Evolutionary conservation across 139 green algal genomes (phyloP).

Genomic region (Prasinococcaceae sp.): DNA sequence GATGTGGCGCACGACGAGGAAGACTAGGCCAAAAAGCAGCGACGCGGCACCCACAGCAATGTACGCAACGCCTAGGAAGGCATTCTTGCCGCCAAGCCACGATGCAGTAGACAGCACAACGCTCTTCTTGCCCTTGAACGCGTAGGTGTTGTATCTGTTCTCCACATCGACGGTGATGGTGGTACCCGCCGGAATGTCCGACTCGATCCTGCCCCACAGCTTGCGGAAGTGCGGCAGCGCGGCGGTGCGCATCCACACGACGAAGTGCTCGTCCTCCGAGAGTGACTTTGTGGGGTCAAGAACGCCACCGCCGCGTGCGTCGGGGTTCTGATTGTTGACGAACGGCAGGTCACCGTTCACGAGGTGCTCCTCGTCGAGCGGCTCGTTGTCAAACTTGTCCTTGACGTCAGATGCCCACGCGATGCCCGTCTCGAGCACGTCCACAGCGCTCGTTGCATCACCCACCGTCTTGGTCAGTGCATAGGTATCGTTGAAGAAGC

Average conservation of each 20-base stretch:
- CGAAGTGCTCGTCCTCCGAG: constrained; percentile 67
- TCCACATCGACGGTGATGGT: constrained; percentile 31
- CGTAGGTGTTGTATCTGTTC: constrained; percentile 70
- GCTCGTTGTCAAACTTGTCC: constrained; percentile 44
- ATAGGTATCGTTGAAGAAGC: constrained; percentile 79
- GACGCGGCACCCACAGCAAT: constrained; percentile 32
- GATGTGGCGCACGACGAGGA: constrained; percentile 18
- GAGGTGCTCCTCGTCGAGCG: no score
- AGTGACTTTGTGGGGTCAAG: constrained; percentile 33
- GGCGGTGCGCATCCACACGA: constrained; percentile 86
- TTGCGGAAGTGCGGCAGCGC: constrained; percentile 47
- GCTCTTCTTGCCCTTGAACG: constrained; percentile 38
- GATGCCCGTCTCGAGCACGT: constrained; percentile 41
- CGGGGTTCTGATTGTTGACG: no score
- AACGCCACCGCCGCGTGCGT: constrained; percentile 40
- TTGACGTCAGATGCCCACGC: constrained; percentile 49
- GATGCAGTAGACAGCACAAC: constrained; percentile 51
- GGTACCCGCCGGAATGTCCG: constrained; percentile 18
- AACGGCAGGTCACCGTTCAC: no score
- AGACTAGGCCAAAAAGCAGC: constrained; percentile 13
- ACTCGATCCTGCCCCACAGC: constrained; percentile 49
- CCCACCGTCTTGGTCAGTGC: constrained; percentile 1
- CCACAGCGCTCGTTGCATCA: background rate
- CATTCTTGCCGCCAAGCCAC: constrained; percentile 64
- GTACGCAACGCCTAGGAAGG: constrained; percentile 46